Evolutionary conservation across 2,329 filamentous ascomycete species (phyloP).

Genomic region (Sarocladiaceae sp.): DNA sequence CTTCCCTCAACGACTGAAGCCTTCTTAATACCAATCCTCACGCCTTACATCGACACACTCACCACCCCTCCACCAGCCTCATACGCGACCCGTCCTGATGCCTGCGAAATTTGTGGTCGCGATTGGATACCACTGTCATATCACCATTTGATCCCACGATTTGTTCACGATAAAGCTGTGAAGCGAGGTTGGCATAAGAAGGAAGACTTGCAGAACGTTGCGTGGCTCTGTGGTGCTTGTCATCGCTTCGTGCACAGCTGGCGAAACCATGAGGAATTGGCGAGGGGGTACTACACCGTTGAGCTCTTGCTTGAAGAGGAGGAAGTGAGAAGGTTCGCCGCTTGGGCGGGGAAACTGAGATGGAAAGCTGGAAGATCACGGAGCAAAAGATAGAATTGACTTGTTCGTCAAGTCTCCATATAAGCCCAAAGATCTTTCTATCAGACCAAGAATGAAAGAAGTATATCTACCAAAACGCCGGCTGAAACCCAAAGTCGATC

Average conservation of each 20-base stretch:
- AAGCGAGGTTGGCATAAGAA: conserved; percentile 76
- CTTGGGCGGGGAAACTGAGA: conserved; percentile 68
- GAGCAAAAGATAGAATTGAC: conserved; percentile 3
- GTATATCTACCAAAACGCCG: background rate
- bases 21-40: conserved; percentile 61
- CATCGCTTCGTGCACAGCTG: conserved; percentile 79
- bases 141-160: conserved; percentile 80
- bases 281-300: conserved; percentile 67
- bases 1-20: conserved; percentile 18
- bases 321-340: conserved; percentile 66
- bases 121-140: conserved; percentile 75
- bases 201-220: conserved; percentile 73
- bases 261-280: conserved; percentile 72
- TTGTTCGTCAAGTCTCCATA: background rate
- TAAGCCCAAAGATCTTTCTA: too few species aligned
- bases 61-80: conserved; percentile 63
- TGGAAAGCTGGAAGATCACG: conserved; percentile 56
- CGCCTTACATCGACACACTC: conserved; percentile 54
- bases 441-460: too few species aligned
- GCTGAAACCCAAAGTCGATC: background rate
- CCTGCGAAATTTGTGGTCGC: conserved; percentile 73
- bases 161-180: conserved; percentile 69
- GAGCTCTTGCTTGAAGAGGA: conserved; percentile 66
- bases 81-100: conserved; percentile 46
- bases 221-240: conserved; percentile 82